Base-by-base conservation (phyloP, 2,329 filamentous ascomycete genomes). In the Pyrenophora teres region DNA sequence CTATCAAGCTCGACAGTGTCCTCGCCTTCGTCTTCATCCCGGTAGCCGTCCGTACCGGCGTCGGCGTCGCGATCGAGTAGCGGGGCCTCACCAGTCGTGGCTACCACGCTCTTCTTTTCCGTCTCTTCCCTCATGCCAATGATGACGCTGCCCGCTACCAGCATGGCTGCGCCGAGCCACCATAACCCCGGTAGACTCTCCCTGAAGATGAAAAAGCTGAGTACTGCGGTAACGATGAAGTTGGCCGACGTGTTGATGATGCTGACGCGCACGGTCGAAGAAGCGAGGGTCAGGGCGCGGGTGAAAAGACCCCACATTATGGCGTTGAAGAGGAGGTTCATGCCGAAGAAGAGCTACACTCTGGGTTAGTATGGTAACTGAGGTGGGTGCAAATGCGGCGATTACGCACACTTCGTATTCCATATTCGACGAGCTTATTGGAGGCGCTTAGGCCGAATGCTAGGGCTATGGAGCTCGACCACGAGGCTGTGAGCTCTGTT, bases 291-390 rank as follows among this genome's bases (percentile, higher is more conserved):
- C n/a, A 93, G 82, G 45, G 89, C 89, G 42, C 84, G 83, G 6
- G 89, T 93, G 76, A 92, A 93, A 40, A 93, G 81, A 0, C 87
- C 85, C 89, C 89, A 93, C 89, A 93, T 93, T 74, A 90, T 78
- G 45, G 83, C 87, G 66, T 92, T 91, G 74, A 91, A 92, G 44
- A 82, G 72, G 38, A 92, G 79, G 65, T 92, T 93, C 10, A 92
- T 80, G 0, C 78, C 81, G 65, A 93, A 92, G 78, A 92, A 92
- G 36, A 82, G 75, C 87, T 90, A 60, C 39, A 5, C 10, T 13
- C 18, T 21, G n/a, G 27, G n/a, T 53, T 23, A 53, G 50, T 32
- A 27, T 13, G 15, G 13, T 40, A 54, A 50, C 10, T 13, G 31
- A 16, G 36, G 9, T 10, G 37, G 37, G 36, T 19, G 33, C 42